Base-by-base conservation (phyloP, 208 protist species). In the Vickermania spadyakhi region DNA sequence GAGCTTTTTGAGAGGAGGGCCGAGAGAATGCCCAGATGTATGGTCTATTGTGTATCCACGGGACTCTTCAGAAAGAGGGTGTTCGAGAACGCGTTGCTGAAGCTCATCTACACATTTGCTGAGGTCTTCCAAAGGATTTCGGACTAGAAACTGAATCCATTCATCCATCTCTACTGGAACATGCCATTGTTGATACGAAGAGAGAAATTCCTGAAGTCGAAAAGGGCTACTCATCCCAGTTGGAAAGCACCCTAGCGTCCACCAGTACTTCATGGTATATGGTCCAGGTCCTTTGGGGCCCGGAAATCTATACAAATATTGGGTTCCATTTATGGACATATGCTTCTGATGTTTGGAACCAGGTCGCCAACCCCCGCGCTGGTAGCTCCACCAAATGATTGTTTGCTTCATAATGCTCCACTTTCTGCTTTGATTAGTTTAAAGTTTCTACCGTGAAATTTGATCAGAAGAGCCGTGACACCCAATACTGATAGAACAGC, bases 261-360 rank as follows among this genome's bases (percentile, higher is more conserved):
- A 92, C 83, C 82, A 95, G 56, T 92, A 95, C 64, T 95, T 95
- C 85, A 95, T 92, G 13, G 84, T 86, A 57, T 90, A 92, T 11
- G 84, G 85, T 1, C 89, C 89, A 25, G 89, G 89, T 14, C 85
- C 85, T 55, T 65, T 68, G 28, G 79, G 77, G 25, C 84, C 85
- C 25, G 89, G 68, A 78, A 93, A 92, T 14, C 89, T 67, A 41
- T 95, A 95, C 28, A 93, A 55, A 67, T 86, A 95, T 42, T 70
- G 66, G 4, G 83, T 88, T 1, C 84, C 85, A 52, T 90, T 90
- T 78, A 93, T 68, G 5, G 74, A 77, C 84, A 91, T 85, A 67
- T 93, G 84, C 60, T 95, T 95, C 60, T 91, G 84, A 67, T 94
- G 87, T 62, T 90, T 94, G 11, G 87, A 82, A 27, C 87, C 87